phyloP scores from a whole-genome alignment of 768 basidiomycete genomes.

The Tricholoma matsutake region DNA sequence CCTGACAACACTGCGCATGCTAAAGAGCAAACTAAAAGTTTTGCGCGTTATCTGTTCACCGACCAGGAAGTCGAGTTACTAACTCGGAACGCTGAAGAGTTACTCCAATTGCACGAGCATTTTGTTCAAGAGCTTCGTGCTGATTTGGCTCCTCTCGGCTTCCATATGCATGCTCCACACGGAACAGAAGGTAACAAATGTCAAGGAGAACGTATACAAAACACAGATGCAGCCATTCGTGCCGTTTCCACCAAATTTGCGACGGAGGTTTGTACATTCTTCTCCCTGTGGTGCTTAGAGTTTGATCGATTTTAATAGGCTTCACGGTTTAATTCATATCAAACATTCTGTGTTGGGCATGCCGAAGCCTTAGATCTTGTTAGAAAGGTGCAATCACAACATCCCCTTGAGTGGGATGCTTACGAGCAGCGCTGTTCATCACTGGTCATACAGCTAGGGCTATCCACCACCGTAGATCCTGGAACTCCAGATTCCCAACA shows the following conservation, averaged over 20 bases:
- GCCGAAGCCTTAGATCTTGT: constrained; percentile 76
- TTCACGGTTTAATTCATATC: constrained; percentile 72
- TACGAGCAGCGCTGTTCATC: constrained; percentile 78
- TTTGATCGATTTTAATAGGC: constrained; percentile 44
- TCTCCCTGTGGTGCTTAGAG: constrained; percentile 2
- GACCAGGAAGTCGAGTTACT: constrained; percentile 55
- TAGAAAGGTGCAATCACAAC: constrained; percentile 58
- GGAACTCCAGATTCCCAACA: constrained; percentile 21
- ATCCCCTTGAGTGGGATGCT: constrained; percentile 73
- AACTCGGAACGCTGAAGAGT: constrained; percentile 64
- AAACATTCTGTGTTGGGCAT: constrained; percentile 85
- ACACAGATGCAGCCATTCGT: constrained; percentile 44
- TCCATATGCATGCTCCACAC: constrained; percentile 32
- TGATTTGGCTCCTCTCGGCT: constrained; percentile 50
- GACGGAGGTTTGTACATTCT: constrained; percentile 42
- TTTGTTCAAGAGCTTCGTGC: constrained; percentile 55
- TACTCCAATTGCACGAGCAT: constrained; percentile 66
- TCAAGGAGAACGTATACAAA: constrained; percentile 21
- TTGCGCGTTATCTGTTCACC: constrained; percentile 51
- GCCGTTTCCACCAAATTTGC: constrained; percentile 55
- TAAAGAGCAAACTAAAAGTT: constrained; percentile 27
- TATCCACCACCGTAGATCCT: constrained; percentile 16
- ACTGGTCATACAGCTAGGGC: constrained; percentile 41
- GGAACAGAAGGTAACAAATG: constrained; percentile 15
- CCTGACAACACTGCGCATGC: constrained; percentile 21